A percentile compares a stretch with the other conserved stretches of the same genome.
phyloP scores from a whole-genome alignment of 2,329 filamentous ascomycete genomes.

The Sporothrix euskadiensis region DNA sequence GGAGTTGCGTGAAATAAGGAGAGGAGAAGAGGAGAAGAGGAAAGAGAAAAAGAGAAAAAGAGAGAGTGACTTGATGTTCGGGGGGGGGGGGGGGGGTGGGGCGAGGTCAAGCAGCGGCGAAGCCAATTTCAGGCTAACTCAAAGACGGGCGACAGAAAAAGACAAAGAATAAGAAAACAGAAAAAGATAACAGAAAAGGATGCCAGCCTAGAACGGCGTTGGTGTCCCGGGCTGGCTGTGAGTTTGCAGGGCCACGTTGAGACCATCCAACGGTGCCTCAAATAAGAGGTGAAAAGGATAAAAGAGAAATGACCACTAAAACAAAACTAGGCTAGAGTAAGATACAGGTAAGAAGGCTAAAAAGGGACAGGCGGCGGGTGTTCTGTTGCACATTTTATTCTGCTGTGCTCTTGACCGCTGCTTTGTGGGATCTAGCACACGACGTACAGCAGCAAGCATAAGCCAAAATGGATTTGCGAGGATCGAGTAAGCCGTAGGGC shows the following conservation, averaged over 20 bases:
- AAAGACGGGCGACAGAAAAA: not conserved
- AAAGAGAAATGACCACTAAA: not conserved
- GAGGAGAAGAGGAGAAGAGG: not conserved
- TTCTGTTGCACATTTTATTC: not conserved
- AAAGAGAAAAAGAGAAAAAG: not conserved
- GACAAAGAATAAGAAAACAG: no score
- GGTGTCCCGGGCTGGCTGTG: not conserved
- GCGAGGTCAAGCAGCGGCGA: not conserved
- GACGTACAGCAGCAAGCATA: conserved; percentile 4
- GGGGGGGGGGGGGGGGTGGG: not conserved
- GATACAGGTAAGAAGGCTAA: not conserved
- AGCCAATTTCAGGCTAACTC: conserved; percentile 17
- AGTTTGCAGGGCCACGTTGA: not conserved
- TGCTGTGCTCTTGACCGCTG: not conserved
- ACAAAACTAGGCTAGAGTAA: not conserved
- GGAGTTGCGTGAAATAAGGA: conserved; percentile 2
- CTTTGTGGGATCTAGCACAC: not conserved
- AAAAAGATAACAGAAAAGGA: not conserved
- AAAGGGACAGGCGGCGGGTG: not conserved
- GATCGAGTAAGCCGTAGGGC: not conserved
- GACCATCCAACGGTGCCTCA: not conserved
- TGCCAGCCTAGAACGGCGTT: not conserved
- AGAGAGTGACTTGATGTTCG: not conserved
- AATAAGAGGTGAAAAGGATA: not conserved
- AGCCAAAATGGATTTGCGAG: conserved; percentile 8